Percentiles rank a stretch among this genome's conserved stretches.
These are phyloP conservation scores for Plasmodium coatneyi DNA, from an alignment of 169 alveolate species.

Conservation along the genomic window DNA sequence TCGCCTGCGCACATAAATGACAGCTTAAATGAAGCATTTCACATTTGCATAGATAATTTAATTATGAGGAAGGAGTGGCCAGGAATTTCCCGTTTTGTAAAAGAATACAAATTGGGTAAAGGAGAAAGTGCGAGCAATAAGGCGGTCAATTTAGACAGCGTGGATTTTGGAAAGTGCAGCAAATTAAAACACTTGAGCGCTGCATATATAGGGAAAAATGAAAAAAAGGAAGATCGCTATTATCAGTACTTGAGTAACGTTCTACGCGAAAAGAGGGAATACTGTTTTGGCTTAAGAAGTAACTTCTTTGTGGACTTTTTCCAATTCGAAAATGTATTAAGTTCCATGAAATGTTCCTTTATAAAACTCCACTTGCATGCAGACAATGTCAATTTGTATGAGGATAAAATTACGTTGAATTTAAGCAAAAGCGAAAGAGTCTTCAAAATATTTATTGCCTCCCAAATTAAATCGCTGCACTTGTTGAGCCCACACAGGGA, in stretches of 20 bases:
- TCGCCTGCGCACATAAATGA: conserved; percentile 2
- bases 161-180: background rate
- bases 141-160: background rate
- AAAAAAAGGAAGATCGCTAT: conserved; percentile 24
- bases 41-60: conserved; percentile 26
- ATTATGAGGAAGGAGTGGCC: conserved; percentile 48
- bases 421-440: conserved; percentile 15
- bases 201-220: conserved; percentile 12
- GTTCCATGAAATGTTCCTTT: conserved; percentile 66
- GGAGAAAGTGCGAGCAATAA: background rate
- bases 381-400: conserved; percentile 48
- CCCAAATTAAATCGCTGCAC: conserved; percentile 50
- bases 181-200: conserved; percentile 43
- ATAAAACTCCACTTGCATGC: conserved; percentile 31
- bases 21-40: conserved; percentile 17
- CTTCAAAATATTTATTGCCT: conserved; percentile 18
- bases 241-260: conserved; percentile 31
- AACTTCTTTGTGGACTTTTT: conserved; percentile 50
- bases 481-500: conserved; percentile 38
- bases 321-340: conserved; percentile 13
- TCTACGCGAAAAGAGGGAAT: conserved; percentile 53
- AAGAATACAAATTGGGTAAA: background rate
- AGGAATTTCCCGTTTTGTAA: conserved; percentile 18
- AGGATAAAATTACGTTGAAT: conserved; percentile 21
- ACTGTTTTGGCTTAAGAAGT: conserved; percentile 45